Percentiles rank a stretch among this genome's conserved stretches.
Conservation (phyloP, 305 asterid genomes). For the Vinca major region DNA sequence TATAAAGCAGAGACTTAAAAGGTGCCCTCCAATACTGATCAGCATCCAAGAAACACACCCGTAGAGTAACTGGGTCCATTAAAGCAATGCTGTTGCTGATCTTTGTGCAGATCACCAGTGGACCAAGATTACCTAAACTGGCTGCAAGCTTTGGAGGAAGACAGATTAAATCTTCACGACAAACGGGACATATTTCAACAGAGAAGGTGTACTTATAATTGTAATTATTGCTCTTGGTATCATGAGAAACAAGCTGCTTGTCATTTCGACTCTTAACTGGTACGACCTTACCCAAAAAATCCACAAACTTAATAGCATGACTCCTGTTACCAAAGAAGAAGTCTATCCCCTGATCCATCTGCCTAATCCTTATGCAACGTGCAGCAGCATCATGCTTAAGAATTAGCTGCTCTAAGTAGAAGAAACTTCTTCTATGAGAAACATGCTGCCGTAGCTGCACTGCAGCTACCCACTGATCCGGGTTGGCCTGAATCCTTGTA, state of each 20-base stretch:
- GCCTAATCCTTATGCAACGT: conserved; percentile 59
- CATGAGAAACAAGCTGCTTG: conserved; percentile 63
- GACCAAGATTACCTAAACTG: conserved; percentile 50
- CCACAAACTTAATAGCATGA: conserved; percentile 60
- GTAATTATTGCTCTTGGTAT: conserved; percentile 42
- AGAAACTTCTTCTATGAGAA: conserved; percentile 65
- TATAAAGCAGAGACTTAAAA: conserved; percentile 23
- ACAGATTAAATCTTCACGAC: conserved; percentile 67
- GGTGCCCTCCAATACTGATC: conserved; percentile 24
- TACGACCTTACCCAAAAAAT: conserved; percentile 52
- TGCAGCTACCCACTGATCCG: conserved; percentile 81
- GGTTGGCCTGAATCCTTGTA: conserved; percentile 55
- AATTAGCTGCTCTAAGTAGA: conserved; percentile 55
- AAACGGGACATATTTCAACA: conserved; percentile 54
- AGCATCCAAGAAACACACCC: conserved; percentile 23
- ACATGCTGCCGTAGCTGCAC: conserved; percentile 72
- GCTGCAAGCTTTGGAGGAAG: conserved; percentile 46
- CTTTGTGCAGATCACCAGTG: conserved; percentile 51
- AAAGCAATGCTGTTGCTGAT: conserved; percentile 23
- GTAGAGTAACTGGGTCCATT: conserved; percentile 24
- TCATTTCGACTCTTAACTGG: conserved; percentile 45
- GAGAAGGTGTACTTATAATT: conserved; percentile 48
- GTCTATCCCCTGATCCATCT: conserved; percentile 66
- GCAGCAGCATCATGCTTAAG: conserved; percentile 41
- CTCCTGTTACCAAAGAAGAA: conserved; percentile 56